These are phyloP conservation scores for Vaccinium corymbosum DNA, from an alignment of 148 eudicot species.

Conservation along the genomic window DNA sequence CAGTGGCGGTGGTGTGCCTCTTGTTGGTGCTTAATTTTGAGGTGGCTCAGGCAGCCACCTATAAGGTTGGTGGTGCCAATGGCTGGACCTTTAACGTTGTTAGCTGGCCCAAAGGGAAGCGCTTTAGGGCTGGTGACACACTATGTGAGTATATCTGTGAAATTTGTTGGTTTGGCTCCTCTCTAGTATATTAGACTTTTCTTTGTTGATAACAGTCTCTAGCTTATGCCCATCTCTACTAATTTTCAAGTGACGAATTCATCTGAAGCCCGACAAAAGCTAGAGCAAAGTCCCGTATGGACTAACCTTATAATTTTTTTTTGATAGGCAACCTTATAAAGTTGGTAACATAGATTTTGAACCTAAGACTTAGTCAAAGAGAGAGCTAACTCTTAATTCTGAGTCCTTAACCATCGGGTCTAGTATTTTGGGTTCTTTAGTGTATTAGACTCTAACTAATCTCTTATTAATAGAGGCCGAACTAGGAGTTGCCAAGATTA, in stretches of 20 bases:
- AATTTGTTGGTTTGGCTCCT: neutral
- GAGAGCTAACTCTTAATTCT: neutral
- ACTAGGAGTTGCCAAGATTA: too few species aligned
- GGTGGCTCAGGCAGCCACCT: constrained; percentile 37
- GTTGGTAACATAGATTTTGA: too few species aligned
- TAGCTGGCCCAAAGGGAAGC: constrained; percentile 51
- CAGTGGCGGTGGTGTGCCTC: constrained; percentile 14
- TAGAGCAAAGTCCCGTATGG: neutral
- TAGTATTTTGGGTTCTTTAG: neutral
- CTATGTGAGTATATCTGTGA: constrained; percentile 34
- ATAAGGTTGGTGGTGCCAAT: constrained; percentile 41
- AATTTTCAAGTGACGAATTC: neutral
- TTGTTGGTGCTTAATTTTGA: constrained; percentile 18
- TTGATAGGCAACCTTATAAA: too few species aligned
- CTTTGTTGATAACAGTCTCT: neutral
- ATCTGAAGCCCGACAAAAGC: too few species aligned
- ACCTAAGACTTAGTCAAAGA: too few species aligned
- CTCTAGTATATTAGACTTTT: neutral
- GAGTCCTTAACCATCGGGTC: neutral
- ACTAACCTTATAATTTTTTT: too few species aligned
- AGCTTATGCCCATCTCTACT: neutral
- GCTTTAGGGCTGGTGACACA: constrained; percentile 51
- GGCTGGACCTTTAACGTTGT: constrained; percentile 49
- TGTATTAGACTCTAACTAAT: too few species aligned
- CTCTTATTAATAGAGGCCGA: too few species aligned